phyloP scores from a whole-genome alignment of 345 rosid genomes.

The Xanthoceras sorbifolium region DNA sequence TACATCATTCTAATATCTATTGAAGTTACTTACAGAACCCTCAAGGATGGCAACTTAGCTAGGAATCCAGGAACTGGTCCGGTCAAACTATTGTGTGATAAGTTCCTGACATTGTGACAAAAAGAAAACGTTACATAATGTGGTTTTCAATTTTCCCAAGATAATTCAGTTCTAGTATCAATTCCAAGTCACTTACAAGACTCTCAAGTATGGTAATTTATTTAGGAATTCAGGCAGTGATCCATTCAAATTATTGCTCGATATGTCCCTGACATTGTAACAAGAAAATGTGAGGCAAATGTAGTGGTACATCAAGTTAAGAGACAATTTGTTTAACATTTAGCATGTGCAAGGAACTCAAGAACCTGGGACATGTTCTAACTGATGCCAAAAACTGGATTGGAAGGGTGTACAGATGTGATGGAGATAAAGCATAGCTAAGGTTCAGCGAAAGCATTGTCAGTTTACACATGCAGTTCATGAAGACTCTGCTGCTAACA shows the following conservation, averaged over 20 bases:
- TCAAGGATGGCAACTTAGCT: constrained; percentile 34
- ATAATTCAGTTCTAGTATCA: neutral
- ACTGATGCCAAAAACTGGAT: no score
- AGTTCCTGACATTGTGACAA: constrained; percentile 33
- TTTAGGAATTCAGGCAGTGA: neutral
- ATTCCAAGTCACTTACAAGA: neutral
- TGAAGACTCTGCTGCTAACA: no score
- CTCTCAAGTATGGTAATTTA: neutral
- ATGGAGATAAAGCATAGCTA: no score
- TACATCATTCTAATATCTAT: neutral
- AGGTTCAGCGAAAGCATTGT: no score
- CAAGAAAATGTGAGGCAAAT: neutral
- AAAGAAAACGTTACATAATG: neutral
- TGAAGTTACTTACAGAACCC: constrained; percentile 42
- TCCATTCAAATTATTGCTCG: neutral
- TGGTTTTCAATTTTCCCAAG: neutral
- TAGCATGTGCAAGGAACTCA: no score
- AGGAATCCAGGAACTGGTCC: constrained; percentile 49
- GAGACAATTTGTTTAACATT: no score
- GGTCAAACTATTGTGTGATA: constrained; percentile 47
- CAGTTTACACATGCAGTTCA: no score
- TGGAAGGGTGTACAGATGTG: no score
- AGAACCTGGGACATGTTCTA: no score
- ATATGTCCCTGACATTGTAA: neutral
- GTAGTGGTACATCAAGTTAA: no score